A percentile compares a stretch with the other conserved stretches of the same genome.
These are phyloP conservation scores for Rhodotorula sp. DNA, from an alignment of 1,284 basidiomycete genomes.

Conservation along the genomic window DNA sequence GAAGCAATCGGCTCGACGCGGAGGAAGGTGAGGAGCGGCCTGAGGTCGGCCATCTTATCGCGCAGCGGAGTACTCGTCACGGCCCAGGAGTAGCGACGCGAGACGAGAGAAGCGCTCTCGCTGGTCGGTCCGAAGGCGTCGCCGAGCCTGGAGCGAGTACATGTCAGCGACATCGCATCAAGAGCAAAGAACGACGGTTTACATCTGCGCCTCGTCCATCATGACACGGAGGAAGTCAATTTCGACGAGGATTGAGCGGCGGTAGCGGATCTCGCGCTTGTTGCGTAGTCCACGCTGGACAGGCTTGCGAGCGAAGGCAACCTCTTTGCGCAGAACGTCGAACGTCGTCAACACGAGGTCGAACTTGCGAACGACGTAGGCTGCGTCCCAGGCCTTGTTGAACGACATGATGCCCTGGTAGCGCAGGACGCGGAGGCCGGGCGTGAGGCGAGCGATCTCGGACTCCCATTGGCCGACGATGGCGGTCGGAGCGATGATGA, in stretches of 20 bases:
- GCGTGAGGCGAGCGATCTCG: constrained; percentile 42
- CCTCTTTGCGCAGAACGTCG: constrained; percentile 38
- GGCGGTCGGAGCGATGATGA: constrained; percentile 41
- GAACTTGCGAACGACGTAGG: constrained; percentile 19
- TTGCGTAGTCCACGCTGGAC: constrained; percentile 27
- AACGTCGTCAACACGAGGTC: constrained; percentile 44
- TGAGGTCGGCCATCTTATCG: constrained; percentile 39
- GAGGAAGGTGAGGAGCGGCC: constrained; percentile 37
- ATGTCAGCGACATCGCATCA: background rate
- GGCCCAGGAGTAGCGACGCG: constrained; percentile 39
- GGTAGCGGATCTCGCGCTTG: constrained; percentile 27
- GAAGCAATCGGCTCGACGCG: constrained; percentile 36
- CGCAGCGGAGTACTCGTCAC: constrained; percentile 43
- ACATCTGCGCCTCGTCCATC: constrained; percentile 44
- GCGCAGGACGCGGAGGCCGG: constrained; percentile 39
- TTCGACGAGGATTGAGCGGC: constrained; percentile 38
- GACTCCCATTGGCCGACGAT: constrained; percentile 41
- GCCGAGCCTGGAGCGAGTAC: constrained; percentile 15
- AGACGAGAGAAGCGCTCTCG: constrained; percentile 41
- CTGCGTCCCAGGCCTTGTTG: constrained; percentile 2
- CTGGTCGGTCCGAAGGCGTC: constrained; percentile 25
- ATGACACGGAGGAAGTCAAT: constrained; percentile 41
- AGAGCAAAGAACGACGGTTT: too few relatives aligned
- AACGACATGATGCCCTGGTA: constrained; percentile 36
- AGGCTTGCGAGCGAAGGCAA: constrained; percentile 39